Evolutionary conservation across 2,329 filamentous ascomycete species (phyloP).

Genomic region (Neopestalotiopsis clavispora): DNA sequence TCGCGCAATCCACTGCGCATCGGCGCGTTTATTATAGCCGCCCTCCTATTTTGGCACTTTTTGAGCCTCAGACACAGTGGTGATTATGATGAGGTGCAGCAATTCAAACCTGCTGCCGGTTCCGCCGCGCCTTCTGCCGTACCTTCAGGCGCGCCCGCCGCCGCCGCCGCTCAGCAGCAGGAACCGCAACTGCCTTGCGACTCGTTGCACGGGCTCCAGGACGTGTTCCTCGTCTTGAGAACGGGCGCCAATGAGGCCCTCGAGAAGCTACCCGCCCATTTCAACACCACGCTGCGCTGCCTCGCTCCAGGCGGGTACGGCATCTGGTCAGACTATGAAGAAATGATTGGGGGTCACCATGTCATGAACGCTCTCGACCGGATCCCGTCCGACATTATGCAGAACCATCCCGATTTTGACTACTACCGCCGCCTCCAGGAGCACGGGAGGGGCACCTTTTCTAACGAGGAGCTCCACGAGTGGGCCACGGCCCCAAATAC

Average conservation of each 20-base stretch:
- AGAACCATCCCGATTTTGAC: constrained; percentile 51
- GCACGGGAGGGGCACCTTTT: constrained; percentile 46
- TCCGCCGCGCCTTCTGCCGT: neutral
- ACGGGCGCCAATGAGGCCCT: constrained; percentile 64
- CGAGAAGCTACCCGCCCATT: constrained; percentile 59
- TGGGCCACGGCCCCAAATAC: constrained; percentile 36
- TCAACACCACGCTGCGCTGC: constrained; percentile 59
- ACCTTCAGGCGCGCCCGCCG: too few species aligned
- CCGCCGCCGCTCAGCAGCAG: neutral
- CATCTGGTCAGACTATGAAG: constrained; percentile 63
- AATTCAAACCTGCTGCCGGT: neutral
- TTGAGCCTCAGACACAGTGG: neutral
- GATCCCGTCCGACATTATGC: constrained; percentile 43
- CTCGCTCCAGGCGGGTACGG: constrained; percentile 52
- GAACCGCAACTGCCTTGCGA: constrained; percentile 7
- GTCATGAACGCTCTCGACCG: constrained; percentile 56
- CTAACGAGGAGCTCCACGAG: constrained; percentile 32
- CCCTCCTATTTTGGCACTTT: neutral
- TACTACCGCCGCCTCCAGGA: constrained; percentile 54
- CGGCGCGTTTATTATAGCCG: neutral
- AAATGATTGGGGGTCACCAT: constrained; percentile 54
- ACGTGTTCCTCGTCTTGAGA: constrained; percentile 61
- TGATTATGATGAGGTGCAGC: neutral
- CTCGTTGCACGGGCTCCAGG: constrained; percentile 44
- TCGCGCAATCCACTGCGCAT: neutral